Evolutionary conservation across 306 rosid species (phyloP).

Genomic region (Calophaca sinica): DNA sequence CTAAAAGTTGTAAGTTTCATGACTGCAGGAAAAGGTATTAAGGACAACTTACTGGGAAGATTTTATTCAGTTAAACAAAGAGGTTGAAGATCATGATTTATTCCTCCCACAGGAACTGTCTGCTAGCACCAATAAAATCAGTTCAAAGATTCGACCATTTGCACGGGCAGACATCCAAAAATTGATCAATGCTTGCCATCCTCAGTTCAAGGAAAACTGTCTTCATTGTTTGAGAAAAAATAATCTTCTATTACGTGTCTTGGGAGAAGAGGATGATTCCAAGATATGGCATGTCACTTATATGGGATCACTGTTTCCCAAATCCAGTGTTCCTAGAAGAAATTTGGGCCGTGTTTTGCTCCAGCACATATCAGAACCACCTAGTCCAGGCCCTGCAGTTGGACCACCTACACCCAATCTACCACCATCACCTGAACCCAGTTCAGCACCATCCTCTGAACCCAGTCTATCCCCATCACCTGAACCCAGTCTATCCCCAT

Average conservation of each 20-base stretch:
- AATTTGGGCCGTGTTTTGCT: constrained; percentile 56
- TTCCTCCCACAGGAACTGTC: constrained; percentile 53
- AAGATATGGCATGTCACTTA: constrained; percentile 56
- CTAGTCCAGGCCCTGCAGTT: constrained; percentile 48
- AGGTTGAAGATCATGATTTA: constrained; percentile 50
- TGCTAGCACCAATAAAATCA: constrained; percentile 46
- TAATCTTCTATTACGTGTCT: constrained; percentile 50
- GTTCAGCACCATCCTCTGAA: constrained; percentile 31
- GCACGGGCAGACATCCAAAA: constrained; percentile 56
- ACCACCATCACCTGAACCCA: constrained; percentile 44
- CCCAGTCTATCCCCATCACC: constrained; percentile 38
- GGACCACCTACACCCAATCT: constrained; percentile 50
- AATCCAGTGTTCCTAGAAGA: constrained; percentile 56
- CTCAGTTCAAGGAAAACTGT: constrained; percentile 62
- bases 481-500: constrained; percentile 40
- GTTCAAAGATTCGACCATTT: constrained; percentile 50
- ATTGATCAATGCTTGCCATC: constrained; percentile 57
- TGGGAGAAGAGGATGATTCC: constrained; percentile 65
- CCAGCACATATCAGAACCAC: constrained; percentile 51
- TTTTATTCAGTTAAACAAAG: constrained; percentile 60
- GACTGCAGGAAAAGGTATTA: constrained; percentile 67
- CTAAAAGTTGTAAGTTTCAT: constrained; percentile 46
- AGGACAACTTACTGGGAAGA: constrained; percentile 66
- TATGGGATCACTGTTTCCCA: constrained; percentile 49
- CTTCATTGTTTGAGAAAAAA: constrained; percentile 68